Conservation (phyloP, 73 alveolate genomes). For the Paramecium primaurelia region DNA sequence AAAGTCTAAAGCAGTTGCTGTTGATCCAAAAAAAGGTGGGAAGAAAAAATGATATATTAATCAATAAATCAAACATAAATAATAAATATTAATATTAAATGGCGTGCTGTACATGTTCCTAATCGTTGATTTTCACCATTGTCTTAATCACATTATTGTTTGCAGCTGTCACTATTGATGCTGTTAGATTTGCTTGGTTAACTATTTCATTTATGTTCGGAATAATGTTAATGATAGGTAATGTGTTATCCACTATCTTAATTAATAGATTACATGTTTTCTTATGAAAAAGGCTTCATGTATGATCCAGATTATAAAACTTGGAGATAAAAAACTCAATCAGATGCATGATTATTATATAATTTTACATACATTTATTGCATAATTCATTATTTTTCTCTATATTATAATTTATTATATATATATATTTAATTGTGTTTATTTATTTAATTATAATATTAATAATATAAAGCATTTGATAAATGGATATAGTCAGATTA, state of each 20-base stretch:
- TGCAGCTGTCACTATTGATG: constrained; percentile 21
- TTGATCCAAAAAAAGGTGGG: constrained; percentile 57
- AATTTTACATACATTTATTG: not conserved
- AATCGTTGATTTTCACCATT: not conserved
- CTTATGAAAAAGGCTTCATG: not conserved
- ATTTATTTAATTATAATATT: not conserved
- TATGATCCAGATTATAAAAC: constrained; percentile 51
- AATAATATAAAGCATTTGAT: not conserved
- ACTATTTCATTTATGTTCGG: not conserved
- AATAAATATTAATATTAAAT: not conserved
- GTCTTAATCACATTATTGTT: not conserved
- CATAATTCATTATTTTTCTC: not conserved
- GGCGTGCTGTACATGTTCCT: not conserved
- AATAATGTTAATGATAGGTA: constrained; percentile 17
- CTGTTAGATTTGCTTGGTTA: constrained; percentile 29
- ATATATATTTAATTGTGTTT: not conserved
- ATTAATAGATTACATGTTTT: constrained; percentile 15
- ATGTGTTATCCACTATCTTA: not conserved
- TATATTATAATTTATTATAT: not conserved
- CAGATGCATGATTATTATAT: not conserved
- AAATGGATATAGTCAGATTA: constrained; percentile 25
- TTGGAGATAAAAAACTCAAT: constrained; percentile 41
- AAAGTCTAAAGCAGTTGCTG: constrained; percentile 72
- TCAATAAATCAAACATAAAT: not conserved
- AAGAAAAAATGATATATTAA: constrained; percentile 45